Evolutionary conservation across 805 yeast genomes (phyloP), one percentile per base, ranked within the genome.

Genomic region (Candida tibetensis): DNA sequence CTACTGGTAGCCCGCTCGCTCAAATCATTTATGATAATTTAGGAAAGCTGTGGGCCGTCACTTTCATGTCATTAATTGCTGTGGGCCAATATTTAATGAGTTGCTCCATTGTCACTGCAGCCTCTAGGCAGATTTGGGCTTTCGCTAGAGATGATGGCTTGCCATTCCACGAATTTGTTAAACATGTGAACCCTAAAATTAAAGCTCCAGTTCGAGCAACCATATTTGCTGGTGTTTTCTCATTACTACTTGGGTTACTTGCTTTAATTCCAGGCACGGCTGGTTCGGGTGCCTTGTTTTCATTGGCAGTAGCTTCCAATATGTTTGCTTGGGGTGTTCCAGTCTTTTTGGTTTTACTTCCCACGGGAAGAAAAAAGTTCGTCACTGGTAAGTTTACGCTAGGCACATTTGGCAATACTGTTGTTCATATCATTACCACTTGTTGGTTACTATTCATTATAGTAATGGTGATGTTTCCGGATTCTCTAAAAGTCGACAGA

Each of bases 111-210:
- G 62, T 80, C 33, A 71, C 80, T 33, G 86, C 87, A 8, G 72
- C 76, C 5, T 79, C 85, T 4, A 73, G 89, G 58, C 88, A 82
- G 57, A 70, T 80, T 34, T 82, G 84, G 79, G 87, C 88, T 1
- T 80, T 82, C 57, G 79, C 86, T 28, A 75, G 91, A 63, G 91
- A 83, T 56, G 80, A 81, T 49, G 89, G 88, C 12, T 68, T 83
- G 40, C 90, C 90, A 6, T 71, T 82, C 10, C 59, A 67, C 29
- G 55, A 53, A 47, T 65, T 65, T 51, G 70, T 83, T 44, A 77
- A 80, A 47, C 73, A 64, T 30, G 85, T 84, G 30, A 66, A 82
- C 50, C 66, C 73, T 36, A 71, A 57, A 41, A 60, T 75, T 26
- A 66, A 73, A n/a, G 84, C 80, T 19, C 91, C 93, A 12, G 57